Base-by-base conservation (phyloP, 306 rosid genomes). In the Betula pendula region DNA sequence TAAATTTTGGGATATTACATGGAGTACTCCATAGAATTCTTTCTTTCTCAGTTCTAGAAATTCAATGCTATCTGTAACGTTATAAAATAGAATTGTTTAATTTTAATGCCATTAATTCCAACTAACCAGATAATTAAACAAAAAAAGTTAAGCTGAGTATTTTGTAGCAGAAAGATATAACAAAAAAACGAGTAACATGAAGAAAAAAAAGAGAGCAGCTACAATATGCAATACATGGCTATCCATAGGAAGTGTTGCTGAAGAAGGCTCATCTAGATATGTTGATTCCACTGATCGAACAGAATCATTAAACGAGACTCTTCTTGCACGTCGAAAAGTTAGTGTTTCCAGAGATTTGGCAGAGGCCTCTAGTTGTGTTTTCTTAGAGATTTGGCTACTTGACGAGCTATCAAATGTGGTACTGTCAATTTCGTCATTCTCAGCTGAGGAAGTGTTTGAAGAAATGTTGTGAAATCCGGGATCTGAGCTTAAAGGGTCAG, bases 271-370 rank as follows among this genome's bases (percentile, higher is more conserved):
- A 45, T 79, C 27, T 49, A 29, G 2, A 67, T 66, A 11, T 6
- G 19, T 19, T 67, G 75, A 70, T 17, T 63, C 45, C 69, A 63
- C 22, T 75, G 77, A 48, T 73, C 49, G 75, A 12, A 83, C 81
- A 13, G 85, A 77, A 72, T 81, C 89, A 40, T 74, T 74, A 68
- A 85, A 83, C 12, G 89, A 88, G 1, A 88, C 88, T 63, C 83
- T 85, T 52, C 82, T 81, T 31, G 8, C 31, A 55, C 72, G 75
- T 15, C 68, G 65, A 29, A 24, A 43, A 63, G 6, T 70, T 17
- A n/a, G n/a, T n/a, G n/a, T n/a, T n/a, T n/a, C n/a, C n/a, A n/a
- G n/a, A n/a, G n/a, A n/a, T n/a, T n/a, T n/a, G n/a, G n/a, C n/a
- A n/a, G n/a, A n/a, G n/a, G n/a, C n/a, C n/a, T n/a, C n/a, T n/a